phyloP scores from a whole-genome alignment of 495 filamentous ascomycete genomes.

The Lichenothelia convexa region DNA sequence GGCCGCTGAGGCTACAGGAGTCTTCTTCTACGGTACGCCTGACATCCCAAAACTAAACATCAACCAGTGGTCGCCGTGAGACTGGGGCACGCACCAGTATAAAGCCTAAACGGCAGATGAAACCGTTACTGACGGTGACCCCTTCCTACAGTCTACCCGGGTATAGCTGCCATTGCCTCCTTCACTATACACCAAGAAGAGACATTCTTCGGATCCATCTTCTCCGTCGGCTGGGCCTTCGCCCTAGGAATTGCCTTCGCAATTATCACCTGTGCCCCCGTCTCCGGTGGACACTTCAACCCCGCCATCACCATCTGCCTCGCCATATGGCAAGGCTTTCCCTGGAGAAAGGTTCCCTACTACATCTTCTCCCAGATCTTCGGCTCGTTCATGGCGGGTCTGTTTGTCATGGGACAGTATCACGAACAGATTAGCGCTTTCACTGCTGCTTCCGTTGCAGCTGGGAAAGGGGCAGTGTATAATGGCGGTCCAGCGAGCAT shows the following conservation, averaged over 20 bases:
- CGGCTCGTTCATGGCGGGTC: conserved; percentile 31
- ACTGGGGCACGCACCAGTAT: too few relatives aligned
- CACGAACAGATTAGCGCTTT: conserved; percentile 26
- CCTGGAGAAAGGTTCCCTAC: conserved; percentile 30
- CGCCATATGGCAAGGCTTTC: conserved; percentile 34
- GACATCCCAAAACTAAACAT: background rate
- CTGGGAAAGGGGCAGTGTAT: conserved; percentile 21
- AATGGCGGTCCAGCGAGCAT: conserved; percentile 30
- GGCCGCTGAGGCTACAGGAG: conserved; percentile 31
- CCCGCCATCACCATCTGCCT: conserved; percentile 33
- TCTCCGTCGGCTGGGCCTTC: conserved; percentile 32
- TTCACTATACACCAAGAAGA: conserved; percentile 26
- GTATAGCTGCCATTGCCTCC: conserved; percentile 27
- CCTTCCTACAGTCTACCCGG: conserved; percentile 22
- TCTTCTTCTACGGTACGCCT: conserved; percentile 32
- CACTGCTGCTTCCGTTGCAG: conserved; percentile 15
- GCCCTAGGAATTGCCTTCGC: conserved; percentile 36
- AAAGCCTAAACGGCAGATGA: too few relatives aligned
- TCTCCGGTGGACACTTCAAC: conserved; percentile 35
- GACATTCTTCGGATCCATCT: conserved; percentile 25
- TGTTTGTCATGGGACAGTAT: conserved; percentile 32
- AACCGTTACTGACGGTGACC: conserved; percentile 2
- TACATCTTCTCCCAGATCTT: conserved; percentile 36
- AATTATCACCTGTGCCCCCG: conserved; percentile 32
- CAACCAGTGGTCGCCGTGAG: too few relatives aligned